Conservation (phyloP, 352 stramenopile genomes). For the Phytophthora quininea region DNA sequence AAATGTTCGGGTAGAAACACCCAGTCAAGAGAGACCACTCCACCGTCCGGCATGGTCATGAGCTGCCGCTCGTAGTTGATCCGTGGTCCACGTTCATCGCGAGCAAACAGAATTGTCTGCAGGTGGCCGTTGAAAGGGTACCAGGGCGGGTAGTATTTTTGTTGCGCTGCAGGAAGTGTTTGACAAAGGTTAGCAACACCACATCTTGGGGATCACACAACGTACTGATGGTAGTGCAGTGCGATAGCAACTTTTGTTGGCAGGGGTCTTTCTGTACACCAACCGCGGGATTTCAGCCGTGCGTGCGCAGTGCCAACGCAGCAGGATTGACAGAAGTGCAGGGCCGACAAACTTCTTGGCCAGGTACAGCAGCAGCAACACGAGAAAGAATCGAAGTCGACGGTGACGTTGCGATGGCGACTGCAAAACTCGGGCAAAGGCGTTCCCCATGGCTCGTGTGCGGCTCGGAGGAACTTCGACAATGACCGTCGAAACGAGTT, state of each 20-base stretch:
- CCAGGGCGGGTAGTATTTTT: conserved; percentile 59
- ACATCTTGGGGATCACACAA: conserved; percentile 1
- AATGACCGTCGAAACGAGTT: conserved; percentile 8
- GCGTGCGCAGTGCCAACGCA: conserved; percentile 33
- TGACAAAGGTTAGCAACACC: conserved; percentile 5
- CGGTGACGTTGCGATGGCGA: not conserved
- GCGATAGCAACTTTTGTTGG: conserved; percentile 45
- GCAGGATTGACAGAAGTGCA: conserved; percentile 20
- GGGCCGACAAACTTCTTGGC: conserved; percentile 28
- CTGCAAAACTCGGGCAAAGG: conserved; percentile 3
- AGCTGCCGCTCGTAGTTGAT: conserved; percentile 67
- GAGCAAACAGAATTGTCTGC: conserved; percentile 55
- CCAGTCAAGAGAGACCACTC: conserved; percentile 76
- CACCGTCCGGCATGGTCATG: conserved; percentile 65
- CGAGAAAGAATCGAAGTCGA: conserved; percentile 8
- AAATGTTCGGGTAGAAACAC: conserved; percentile 26
- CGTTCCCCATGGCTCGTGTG: conserved; percentile 28
- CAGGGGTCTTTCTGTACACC: conserved; percentile 43
- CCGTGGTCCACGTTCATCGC: conserved; percentile 22
- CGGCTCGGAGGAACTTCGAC: conserved; percentile 13
- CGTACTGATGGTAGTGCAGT: conserved; percentile 53
- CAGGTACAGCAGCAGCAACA: conserved; percentile 21
- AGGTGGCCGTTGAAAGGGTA: conserved; percentile 58
- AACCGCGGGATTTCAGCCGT: conserved; percentile 43
- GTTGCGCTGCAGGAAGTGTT: conserved; percentile 32